A percentile compares a stretch with the other conserved stretches of the same genome.
phyloP scores from a whole-genome alignment of 2,329 filamentous ascomycete species.

The Huntiella omanensis region DNA sequence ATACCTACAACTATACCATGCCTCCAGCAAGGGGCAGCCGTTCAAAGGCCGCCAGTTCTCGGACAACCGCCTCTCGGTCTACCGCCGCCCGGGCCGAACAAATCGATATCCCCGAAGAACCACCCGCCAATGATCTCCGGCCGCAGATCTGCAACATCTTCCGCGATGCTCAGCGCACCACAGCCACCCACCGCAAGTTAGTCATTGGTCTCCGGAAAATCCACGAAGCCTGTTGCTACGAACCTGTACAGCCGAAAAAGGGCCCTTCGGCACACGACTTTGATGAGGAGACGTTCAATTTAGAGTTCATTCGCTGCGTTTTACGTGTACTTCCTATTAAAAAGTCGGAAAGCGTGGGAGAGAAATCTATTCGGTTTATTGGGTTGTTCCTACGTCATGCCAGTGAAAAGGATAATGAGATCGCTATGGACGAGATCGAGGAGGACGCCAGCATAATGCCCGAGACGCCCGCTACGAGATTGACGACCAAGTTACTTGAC shows the following conservation, averaged over 20 bases:
- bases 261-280: slow-evolving; percentile 40
- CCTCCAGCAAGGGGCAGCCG: slow-evolving; percentile 20
- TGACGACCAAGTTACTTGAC: slow-evolving; percentile 57
- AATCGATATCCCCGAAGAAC: slow-evolving; percentile 48
- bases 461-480: slow-evolving; percentile 67
- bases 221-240: slow-evolving; percentile 66
- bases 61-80: slow-evolving; percentile 23
- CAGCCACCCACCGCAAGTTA: slow-evolving; percentile 76
- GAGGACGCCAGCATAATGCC: slow-evolving; percentile 52
- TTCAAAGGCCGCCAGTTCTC: slow-evolving; percentile 23
- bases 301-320: slow-evolving; percentile 67
- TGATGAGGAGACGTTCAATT: slow-evolving; percentile 72
- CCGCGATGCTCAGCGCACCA: slow-evolving; percentile 70
- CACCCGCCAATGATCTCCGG: slow-evolving; percentile 50
- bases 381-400: slow-evolving; percentile 67
- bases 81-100: slow-evolving; percentile 17
- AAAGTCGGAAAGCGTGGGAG: slow-evolving; percentile 77
- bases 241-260: slow-evolving; percentile 34
- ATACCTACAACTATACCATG: too few relatives aligned
- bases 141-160: slow-evolving; percentile 56
- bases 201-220: slow-evolving; percentile 75
- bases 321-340: slow-evolving; percentile 69
- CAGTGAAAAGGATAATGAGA: slow-evolving; percentile 50
- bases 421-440: slow-evolving; percentile 43
- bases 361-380: slow-evolving; percentile 68